Conservation (phyloP, 164 flowering plant genomes). For the Berberis vulgaris region DNA sequence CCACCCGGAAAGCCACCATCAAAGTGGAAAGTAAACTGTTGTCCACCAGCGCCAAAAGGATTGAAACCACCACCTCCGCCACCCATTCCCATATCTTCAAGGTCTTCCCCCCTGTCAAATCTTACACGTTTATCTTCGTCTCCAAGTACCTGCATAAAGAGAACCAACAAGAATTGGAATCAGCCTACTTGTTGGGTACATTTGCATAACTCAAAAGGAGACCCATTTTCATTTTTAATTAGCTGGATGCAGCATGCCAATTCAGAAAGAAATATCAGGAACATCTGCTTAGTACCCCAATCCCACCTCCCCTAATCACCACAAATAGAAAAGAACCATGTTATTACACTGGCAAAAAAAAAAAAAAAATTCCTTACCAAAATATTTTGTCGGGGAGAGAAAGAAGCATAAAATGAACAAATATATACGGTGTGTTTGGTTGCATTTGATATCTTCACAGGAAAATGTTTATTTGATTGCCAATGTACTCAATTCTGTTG, state of each 20-base stretch:
- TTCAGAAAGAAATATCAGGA: not conserved
- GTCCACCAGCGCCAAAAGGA: conserved; percentile 80
- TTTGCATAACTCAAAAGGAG: not conserved
- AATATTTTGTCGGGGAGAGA: too few relatives aligned
- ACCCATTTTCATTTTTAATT: not conserved
- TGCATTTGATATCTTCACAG: too few relatives aligned
- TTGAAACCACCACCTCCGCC: conserved; percentile 55
- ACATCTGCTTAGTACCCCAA: too few relatives aligned
- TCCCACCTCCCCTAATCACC: too few relatives aligned
- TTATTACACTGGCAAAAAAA: too few relatives aligned
- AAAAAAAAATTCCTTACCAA: too few relatives aligned
- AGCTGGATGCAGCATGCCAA: too few relatives aligned
- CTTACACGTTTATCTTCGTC: conserved; percentile 84
- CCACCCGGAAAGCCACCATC: conserved; percentile 57
- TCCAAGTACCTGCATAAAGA: conserved; percentile 55
- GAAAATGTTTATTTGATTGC: too few relatives aligned
- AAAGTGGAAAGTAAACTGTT: conserved; percentile 71
- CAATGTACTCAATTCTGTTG: too few relatives aligned
- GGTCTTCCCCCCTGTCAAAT: conserved; percentile 88
- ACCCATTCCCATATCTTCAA: conserved; percentile 78
- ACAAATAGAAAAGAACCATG: too few relatives aligned
- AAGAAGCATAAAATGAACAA: too few relatives aligned
- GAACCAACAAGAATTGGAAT: not conserved
- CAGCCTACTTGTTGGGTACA: not conserved
- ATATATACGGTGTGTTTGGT: too few relatives aligned